Base-by-base conservation (phyloP, 179 eudicot genomes). In the Pouteria campechiana region DNA sequence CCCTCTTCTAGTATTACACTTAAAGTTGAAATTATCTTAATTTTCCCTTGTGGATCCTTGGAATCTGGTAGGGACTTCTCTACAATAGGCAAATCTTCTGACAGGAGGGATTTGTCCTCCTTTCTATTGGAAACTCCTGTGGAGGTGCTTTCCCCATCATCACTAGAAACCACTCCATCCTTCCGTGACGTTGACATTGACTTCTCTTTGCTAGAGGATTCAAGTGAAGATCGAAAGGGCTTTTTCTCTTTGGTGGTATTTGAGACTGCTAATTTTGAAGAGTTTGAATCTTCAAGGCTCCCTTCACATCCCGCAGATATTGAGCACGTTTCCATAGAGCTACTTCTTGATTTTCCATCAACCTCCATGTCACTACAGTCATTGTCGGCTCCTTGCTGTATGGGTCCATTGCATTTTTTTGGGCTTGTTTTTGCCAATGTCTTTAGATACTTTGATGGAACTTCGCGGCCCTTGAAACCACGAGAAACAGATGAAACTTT, bases 291-390 rank as follows among this genome's bases (percentile, higher is more conserved):
- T 32, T 36, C 43, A 10, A 20, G 36, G 8, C 2, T 3, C 2
- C 9, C 63, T 34, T 43, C 39, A 39, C 31, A 37, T 34, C 50
- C 54, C 17, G n/a, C 52, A 41, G 6, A 5, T 17, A 10, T 22
- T 29, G 51, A 31, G 18, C 30, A 34, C 12, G 23, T 28, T 9
- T 34, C 55, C 24, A 32, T 12, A 7, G 74, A 46, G 17, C 67
- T 60, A 37, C 54, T 40, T 33, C 41, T 65, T 23, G 53, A 25
- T 43, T 60, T 54, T 23, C 14, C 58, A 7, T 74, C 67, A 25
- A 63, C 35, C 24, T 58, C 65, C 68, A 64, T 45, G 24, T 55
- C 52, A 11, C 61, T 42, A n/a, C 42, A 41, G 15, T 46, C 67
- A 32, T 47, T 60, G 36, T 54, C 55, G 42, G 38, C 21, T 16